Evolutionary conservation across 2,329 filamentous ascomycete genomes (phyloP), one percentile per base, ranked within the genome.

Genomic region (Aureobasidium sp.): DNA sequence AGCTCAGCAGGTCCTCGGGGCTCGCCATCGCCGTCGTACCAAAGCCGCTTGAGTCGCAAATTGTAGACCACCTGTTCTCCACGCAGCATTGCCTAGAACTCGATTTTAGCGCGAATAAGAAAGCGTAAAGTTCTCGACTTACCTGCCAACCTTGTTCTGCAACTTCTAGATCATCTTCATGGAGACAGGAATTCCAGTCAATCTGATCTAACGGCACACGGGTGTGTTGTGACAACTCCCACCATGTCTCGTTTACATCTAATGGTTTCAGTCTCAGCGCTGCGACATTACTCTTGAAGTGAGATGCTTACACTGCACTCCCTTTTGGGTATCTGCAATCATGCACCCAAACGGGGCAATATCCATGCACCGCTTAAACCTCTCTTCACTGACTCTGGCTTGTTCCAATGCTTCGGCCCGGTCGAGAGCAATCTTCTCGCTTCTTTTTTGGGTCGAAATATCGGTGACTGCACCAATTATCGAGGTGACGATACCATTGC

Each of bases 341-440:
- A 44, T 74, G 64, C 65, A 74, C 60, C 44, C 70, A 64, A 77
- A 15, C 71, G 69, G 25, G 67, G 73, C 58, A 74, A 78, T 11
- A 72, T 66, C 65, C 12, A 64, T 63, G 45, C 68, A 70, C 8
- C 61, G 63, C 29, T 63, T 57, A 39, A 70, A 69, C 22, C 67
- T 55, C 36, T 41, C 37, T 57, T 70, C 78, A 62, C 76, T 79
- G 63, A 79, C 70, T 5, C 77, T 65, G 22, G 65, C 62, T 22
- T 65, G 61, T 75, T 71, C 76, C 70, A 78, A 48, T 70, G 72
- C 64, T 73, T 75, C 1, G 66, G 69, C 29, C 72, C 70, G n/a
- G 72, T 77, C 3, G 69, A 76, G 5, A 68, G 75, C 4, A 70
- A 77, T 75, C 70, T 41, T 44, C 29, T 69, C 60, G 41, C 61